Conservation (phyloP, 495 filamentous ascomycete species). For the Neurospora sp. region DNA sequence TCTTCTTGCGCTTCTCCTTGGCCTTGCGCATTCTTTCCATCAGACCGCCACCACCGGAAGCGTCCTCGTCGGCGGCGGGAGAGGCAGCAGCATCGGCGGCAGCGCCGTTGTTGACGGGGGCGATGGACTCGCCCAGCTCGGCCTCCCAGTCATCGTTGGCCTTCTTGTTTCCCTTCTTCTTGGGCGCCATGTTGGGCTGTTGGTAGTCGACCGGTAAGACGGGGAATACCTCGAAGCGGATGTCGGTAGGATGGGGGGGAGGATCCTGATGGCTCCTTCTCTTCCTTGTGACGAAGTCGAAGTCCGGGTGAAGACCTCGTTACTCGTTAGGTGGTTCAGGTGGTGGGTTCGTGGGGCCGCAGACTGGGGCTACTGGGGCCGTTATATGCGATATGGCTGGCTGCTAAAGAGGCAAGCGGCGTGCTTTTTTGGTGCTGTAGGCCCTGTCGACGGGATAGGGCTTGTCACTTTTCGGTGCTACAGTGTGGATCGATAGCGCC, state of each 20-base stretch:
- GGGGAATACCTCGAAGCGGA: background rate
- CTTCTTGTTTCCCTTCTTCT: slow-evolving; percentile 87
- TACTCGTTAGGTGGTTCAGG: background rate
- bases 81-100: slow-evolving; percentile 26
- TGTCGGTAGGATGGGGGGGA: background rate
- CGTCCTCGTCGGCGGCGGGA: slow-evolving; percentile 42
- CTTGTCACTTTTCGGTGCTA: background rate
- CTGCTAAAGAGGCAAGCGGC: background rate
- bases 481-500: background rate
- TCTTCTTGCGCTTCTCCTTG: slow-evolving; percentile 86
- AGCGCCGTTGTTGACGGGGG: slow-evolving; percentile 32
- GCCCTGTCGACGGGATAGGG: background rate
- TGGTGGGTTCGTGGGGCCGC: background rate
- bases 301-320: background rate
- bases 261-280: background rate
- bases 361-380: background rate
- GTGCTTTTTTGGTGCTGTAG: background rate
- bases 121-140: slow-evolving; percentile 74
- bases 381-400: background rate
- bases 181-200: slow-evolving; percentile 62
- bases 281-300: background rate
- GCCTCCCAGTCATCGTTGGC: slow-evolving; percentile 91
- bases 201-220: background rate
- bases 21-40: slow-evolving; percentile 85
- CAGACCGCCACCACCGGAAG: slow-evolving; percentile 50